These are phyloP conservation scores for Cryptosporidium meleagridis DNA, from an alignment of 169 alveolate genomes.

Conservation along the genomic window DNA sequence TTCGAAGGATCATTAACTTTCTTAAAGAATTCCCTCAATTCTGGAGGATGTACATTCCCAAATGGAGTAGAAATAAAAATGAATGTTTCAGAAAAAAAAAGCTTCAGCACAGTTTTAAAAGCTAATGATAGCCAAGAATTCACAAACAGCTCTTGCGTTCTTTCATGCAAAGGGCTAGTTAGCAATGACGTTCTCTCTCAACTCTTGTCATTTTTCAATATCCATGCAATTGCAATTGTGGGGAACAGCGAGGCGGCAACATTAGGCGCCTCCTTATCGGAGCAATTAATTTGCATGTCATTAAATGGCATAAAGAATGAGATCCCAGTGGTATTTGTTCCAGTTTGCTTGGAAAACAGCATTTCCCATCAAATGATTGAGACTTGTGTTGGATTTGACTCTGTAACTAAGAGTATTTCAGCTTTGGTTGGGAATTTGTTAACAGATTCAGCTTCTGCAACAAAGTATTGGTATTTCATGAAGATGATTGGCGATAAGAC, in stretches of 20 bases:
- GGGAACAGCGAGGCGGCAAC: slow-evolving; percentile 88
- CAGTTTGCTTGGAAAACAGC: slow-evolving; percentile 86
- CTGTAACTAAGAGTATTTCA: slow-evolving; percentile 86
- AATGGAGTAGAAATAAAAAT: background rate
- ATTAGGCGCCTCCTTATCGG: slow-evolving; percentile 83
- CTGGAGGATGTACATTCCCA: slow-evolving; percentile 48
- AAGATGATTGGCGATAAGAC: slow-evolving; percentile 90
- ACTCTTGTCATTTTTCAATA: slow-evolving; percentile 18
- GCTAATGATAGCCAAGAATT: background rate
- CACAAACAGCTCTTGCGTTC: background rate
- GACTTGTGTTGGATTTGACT: slow-evolving; percentile 87
- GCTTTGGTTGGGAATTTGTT: slow-evolving; percentile 87
- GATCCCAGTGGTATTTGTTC: slow-evolving; percentile 82
- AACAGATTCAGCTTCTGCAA: slow-evolving; percentile 89
- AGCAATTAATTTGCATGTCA: slow-evolving; percentile 79
- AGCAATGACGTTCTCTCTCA: background rate
- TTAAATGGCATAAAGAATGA: slow-evolving; percentile 74
- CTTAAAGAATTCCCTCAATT: slow-evolving; percentile 14
- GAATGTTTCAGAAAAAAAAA: background rate
- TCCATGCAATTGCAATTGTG: slow-evolving; percentile 85
- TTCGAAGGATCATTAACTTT: background rate
- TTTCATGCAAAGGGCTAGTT: slow-evolving; percentile 14
- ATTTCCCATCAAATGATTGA: slow-evolving; percentile 83
- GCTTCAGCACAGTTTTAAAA: background rate
- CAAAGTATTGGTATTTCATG: slow-evolving; percentile 89